Conservation (phyloP, 768 basidiomycete species). For the Termitomyces sp. region DNA sequence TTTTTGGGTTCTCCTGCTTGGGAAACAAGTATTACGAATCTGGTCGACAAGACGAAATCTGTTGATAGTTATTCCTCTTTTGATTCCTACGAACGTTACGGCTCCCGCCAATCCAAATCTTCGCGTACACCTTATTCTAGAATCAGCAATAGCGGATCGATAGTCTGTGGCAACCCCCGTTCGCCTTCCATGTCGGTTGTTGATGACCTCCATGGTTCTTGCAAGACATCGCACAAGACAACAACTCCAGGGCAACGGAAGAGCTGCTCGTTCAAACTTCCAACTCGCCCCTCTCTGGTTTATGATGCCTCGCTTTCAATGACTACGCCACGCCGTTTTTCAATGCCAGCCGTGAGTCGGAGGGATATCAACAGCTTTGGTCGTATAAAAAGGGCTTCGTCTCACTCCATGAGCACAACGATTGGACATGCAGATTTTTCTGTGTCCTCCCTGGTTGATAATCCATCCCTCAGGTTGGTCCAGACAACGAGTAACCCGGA, state of each 20-base stretch:
- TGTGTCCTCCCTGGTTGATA: slow-evolving; percentile 6
- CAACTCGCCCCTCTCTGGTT: slow-evolving; percentile 14
- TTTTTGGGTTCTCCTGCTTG: slow-evolving; percentile 39
- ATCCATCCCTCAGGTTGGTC: slow-evolving; percentile 20
- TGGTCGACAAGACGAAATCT: slow-evolving; percentile 11
- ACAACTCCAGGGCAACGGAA: slow-evolving; percentile 1
- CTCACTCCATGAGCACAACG: slow-evolving; percentile 11
- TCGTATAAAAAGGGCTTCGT: slow-evolving; percentile 18
- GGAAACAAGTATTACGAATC: slow-evolving; percentile 29
- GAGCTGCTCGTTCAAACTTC: slow-evolving; percentile 12
- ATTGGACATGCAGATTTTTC: slow-evolving; percentile 15
- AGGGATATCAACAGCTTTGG: slow-evolving; percentile 9
- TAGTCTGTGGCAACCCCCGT: background rate
- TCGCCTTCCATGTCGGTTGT: slow-evolving; percentile 13
- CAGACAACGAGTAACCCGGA: slow-evolving; percentile 11
- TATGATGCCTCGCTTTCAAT: slow-evolving; percentile 7
- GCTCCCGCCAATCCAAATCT: slow-evolving; percentile 10
- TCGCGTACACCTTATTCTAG: slow-evolving; percentile 6
- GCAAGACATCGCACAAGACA: slow-evolving; percentile 1
- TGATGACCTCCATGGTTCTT: slow-evolving; percentile 6
- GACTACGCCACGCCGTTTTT: slow-evolving; percentile 19
- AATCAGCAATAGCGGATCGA: background rate
- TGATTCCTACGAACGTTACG: slow-evolving; percentile 13
- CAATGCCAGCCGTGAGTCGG: slow-evolving; percentile 21
- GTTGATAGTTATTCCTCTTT: slow-evolving; percentile 16